Percentiles rank a stretch among this genome's conserved stretches.
Evolutionary conservation across 306 rosid species (phyloP).

Genomic region (Pyrus bretschneideri): DNA sequence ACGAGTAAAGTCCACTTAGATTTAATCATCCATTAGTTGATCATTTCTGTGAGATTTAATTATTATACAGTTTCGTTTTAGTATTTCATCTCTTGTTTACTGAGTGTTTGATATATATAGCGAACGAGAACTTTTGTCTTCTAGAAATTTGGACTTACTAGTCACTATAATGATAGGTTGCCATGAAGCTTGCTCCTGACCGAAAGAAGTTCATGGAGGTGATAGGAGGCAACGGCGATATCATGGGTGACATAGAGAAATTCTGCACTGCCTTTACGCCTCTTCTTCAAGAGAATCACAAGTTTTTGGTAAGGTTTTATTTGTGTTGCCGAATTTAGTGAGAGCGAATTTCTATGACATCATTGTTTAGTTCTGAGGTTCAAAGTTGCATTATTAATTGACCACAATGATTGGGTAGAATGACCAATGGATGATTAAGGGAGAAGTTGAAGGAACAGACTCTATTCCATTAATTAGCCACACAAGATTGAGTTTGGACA

Average conservation of each 20-base stretch:
- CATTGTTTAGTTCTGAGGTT: background rate
- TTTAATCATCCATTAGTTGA: background rate
- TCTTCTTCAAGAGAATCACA: slow-evolving; percentile 81
- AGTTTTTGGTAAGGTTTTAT: slow-evolving; percentile 63
- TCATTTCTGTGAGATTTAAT: background rate
- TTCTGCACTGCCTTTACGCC: slow-evolving; percentile 68
- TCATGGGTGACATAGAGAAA: slow-evolving; percentile 57
- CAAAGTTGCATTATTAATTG: background rate
- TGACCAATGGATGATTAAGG: background rate
- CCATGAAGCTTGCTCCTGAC: slow-evolving; percentile 98
- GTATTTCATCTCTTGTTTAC: background rate
- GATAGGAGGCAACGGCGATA: slow-evolving; percentile 61
- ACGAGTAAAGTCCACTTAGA: background rate
- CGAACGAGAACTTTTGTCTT: background rate
- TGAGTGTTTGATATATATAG: background rate
- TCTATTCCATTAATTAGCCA: background rate
- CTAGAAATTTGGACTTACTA: background rate
- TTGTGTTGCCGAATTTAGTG: slow-evolving; percentile 2
- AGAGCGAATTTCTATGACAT: background rate
- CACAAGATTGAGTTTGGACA: background rate
- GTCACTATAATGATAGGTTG: slow-evolving; percentile 46
- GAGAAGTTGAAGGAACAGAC: too few relatives aligned
- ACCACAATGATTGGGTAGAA: background rate
- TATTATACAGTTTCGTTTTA: too few relatives aligned
- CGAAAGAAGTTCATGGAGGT: slow-evolving; percentile 97